Percentiles rank a stretch among this genome's conserved stretches.
Evolutionary conservation across 306 rosid species (phyloP).

Genomic region (Pueraria montana): DNA sequence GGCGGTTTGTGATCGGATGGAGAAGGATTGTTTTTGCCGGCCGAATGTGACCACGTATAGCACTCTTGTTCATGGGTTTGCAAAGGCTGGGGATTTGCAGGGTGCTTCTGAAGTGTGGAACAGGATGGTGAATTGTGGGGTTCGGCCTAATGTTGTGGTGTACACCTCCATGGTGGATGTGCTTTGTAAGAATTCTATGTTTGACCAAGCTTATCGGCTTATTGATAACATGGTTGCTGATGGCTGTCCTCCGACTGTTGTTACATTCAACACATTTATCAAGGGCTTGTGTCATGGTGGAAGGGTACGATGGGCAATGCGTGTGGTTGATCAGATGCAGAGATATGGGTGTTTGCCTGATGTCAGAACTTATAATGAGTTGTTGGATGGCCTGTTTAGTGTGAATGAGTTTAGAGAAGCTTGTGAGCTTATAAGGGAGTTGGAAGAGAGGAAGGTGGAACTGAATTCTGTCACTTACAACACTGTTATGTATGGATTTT

Average conservation of each 20-base stretch:
- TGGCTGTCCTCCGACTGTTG: slow-evolving; percentile 80
- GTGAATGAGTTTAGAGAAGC: slow-evolving; percentile 67
- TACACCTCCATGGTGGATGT: slow-evolving; percentile 87
- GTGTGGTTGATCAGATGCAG: slow-evolving; percentile 71
- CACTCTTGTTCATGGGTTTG: slow-evolving; percentile 75
- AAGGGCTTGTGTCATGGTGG: slow-evolving; percentile 75
- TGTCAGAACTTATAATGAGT: slow-evolving; percentile 77
- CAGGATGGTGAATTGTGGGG: slow-evolving; percentile 74
- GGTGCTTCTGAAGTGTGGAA: slow-evolving; percentile 86
- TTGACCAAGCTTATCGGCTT: slow-evolving; percentile 66
- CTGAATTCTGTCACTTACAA: slow-evolving; percentile 75
- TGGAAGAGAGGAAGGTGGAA: slow-evolving; percentile 62
- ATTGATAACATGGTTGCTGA: slow-evolving; percentile 70
- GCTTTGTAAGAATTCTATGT: slow-evolving; percentile 74
- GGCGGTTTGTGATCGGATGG: slow-evolving; percentile 65
- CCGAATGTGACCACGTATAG: slow-evolving; percentile 80
- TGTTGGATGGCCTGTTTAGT: slow-evolving; percentile 79
- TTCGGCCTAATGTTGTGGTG: slow-evolving; percentile 80
- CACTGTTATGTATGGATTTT: slow-evolving; percentile 80
- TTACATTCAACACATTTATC: slow-evolving; percentile 78
- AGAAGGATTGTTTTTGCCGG: slow-evolving; percentile 57
- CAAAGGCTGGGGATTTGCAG: slow-evolving; percentile 69
- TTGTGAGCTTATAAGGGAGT: slow-evolving; percentile 65
- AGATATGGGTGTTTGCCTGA: slow-evolving; percentile 71
- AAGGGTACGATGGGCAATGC: slow-evolving; percentile 73